phyloP scores from a whole-genome alignment of 176 grass and related monocot species.

The Oryza officinalis region DNA sequence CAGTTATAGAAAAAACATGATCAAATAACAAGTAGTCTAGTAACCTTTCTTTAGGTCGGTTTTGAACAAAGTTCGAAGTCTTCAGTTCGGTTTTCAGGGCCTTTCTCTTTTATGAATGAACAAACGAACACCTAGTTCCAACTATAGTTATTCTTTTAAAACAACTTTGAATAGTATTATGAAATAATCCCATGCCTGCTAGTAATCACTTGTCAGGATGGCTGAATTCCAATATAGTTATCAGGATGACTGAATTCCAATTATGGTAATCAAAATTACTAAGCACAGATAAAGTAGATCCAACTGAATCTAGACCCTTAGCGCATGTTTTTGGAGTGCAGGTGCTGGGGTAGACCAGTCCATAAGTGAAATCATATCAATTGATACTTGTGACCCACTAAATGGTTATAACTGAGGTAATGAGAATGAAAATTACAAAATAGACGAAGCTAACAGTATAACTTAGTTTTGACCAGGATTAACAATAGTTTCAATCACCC shows the following conservation, averaged over 20 bases:
- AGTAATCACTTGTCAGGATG: background rate
- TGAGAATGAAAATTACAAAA: slow-evolving; percentile 12
- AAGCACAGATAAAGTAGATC: background rate
- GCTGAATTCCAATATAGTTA: background rate
- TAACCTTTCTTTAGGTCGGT: too few relatives aligned
- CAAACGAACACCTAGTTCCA: background rate
- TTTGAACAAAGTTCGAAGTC: background rate
- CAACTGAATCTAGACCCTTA: background rate
- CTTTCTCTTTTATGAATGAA: background rate
- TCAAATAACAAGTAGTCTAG: too few relatives aligned
- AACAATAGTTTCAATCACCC: slow-evolving; percentile 4
- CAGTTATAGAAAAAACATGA: too few relatives aligned
- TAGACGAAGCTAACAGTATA: background rate
- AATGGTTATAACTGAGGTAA: background rate
- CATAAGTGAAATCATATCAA: slow-evolving; percentile 21
- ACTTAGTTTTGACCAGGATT: background rate
- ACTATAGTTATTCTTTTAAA: background rate
- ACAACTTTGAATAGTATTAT: background rate
- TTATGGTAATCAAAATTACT: background rate
- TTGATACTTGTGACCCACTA: background rate
- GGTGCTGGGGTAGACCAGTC: background rate
- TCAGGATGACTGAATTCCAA: background rate
- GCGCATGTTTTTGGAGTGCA: background rate
- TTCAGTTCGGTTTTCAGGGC: background rate
- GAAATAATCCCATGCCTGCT: background rate